Evolutionary conservation across 306 rosid species (phyloP).

Genomic region (Herpetospermum pedunculosum): DNA sequence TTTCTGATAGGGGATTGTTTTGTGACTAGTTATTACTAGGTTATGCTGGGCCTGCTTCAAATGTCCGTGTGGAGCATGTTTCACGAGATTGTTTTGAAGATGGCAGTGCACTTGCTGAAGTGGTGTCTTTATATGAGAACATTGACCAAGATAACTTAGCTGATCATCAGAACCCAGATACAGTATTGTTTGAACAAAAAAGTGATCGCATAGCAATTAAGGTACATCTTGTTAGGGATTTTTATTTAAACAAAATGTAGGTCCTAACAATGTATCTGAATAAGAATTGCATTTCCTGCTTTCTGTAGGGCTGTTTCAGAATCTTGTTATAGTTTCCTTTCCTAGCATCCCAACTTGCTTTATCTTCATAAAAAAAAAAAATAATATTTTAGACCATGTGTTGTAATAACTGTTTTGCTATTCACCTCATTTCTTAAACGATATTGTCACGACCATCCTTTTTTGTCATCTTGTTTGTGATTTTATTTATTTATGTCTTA

Average conservation of each 20-base stretch:
- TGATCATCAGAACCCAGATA: constrained; percentile 20
- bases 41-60: constrained; percentile 90
- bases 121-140: constrained; percentile 54
- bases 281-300: constrained; percentile 4
- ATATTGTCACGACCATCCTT: background rate
- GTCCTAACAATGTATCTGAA: background rate
- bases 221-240: constrained; percentile 25
- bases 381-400: background rate
- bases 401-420: background rate
- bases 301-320: background rate
- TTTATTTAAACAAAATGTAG: background rate
- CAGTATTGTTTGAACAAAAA: constrained; percentile 24
- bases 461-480: background rate
- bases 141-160: constrained; percentile 22
- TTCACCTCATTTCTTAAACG: background rate
- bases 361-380: background rate
- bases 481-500: background rate
- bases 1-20: constrained; percentile 9
- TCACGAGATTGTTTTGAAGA: constrained; percentile 50
- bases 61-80: constrained; percentile 65
- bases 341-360: background rate
- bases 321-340: background rate
- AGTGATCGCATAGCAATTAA: constrained; percentile 36
- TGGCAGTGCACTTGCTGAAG: constrained; percentile 87
- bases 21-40: constrained; percentile 50